Conservation (phyloP, 495 filamentous ascomycete genomes). For the Bathelium albidoporum region DNA sequence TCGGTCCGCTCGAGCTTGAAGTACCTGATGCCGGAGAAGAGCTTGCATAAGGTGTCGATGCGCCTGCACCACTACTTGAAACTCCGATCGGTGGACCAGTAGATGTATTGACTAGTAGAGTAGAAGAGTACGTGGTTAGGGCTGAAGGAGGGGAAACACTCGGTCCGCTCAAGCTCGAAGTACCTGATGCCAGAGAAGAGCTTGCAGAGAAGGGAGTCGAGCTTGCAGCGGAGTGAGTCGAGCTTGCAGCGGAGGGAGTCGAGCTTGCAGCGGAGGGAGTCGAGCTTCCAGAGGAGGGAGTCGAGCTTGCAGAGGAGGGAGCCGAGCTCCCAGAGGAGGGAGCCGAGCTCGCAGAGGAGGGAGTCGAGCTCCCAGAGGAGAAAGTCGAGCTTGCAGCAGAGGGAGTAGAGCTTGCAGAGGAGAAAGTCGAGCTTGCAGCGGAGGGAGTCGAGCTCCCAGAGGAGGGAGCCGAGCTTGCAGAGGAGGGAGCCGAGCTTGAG, state of each 20-base stretch:
- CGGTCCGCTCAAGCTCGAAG: neutral
- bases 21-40: neutral
- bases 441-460: no score
- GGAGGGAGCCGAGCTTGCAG: no score
- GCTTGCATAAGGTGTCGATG: neutral
- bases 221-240: neutral
- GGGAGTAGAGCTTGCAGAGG: no score
- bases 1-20: neutral
- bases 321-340: neutral
- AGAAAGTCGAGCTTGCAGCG: no score
- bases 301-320: neutral
- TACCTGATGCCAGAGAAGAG: neutral
- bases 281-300: neutral
- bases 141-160: neutral
- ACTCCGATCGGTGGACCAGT: neutral
- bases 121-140: neutral
- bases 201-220: neutral
- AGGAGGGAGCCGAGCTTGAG: no score
- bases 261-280: neutral
- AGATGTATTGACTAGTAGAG: neutral
- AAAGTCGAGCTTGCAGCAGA: no score
- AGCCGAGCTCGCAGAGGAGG: neutral
- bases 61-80: neutral
- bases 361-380: no score
- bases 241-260: neutral